phyloP scores from a whole-genome alignment of 2,329 filamentous ascomycete species.

The Fusarium verrucosum region DNA sequence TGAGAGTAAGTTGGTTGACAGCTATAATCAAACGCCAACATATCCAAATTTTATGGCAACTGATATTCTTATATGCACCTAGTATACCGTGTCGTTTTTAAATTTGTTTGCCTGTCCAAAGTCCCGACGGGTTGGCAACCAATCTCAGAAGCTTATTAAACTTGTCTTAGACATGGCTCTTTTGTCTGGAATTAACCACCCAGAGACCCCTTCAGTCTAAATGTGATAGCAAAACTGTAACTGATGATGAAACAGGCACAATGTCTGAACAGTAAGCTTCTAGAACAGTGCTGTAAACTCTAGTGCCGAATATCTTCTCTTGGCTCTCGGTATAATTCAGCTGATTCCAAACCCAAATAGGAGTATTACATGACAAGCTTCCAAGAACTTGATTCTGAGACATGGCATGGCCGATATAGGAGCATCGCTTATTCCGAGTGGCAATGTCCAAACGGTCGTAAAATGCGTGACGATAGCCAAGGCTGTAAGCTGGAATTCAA shows the following conservation, averaged over 20 bases:
- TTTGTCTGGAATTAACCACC: no score
- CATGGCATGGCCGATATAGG: not conserved
- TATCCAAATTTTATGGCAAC: no score
- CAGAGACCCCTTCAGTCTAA: not conserved
- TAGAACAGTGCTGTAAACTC: not conserved
- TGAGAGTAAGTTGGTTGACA: no score
- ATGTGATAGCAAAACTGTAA: not conserved
- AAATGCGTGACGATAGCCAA: slow-evolving; percentile 7
- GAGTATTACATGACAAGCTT: not conserved
- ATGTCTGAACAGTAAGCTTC: not conserved
- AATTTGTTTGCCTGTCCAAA: no score
- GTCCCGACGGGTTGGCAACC: not conserved
- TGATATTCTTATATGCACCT: no score
- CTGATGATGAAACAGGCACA: not conserved
- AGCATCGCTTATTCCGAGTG: not conserved
- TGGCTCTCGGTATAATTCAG: not conserved
- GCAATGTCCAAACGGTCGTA: slow-evolving; percentile 4
- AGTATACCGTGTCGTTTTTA: no score
- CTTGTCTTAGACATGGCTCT: accelerated
- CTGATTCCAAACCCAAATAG: not conserved
- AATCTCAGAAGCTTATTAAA: accelerated
- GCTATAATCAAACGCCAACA: not conserved
- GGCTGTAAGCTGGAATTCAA: not conserved
- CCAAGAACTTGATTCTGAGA: not conserved
- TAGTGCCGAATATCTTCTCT: not conserved